phyloP scores from a whole-genome alignment of 202 grass and related monocot genomes.

The Schoenoplectus triqueter region DNA sequence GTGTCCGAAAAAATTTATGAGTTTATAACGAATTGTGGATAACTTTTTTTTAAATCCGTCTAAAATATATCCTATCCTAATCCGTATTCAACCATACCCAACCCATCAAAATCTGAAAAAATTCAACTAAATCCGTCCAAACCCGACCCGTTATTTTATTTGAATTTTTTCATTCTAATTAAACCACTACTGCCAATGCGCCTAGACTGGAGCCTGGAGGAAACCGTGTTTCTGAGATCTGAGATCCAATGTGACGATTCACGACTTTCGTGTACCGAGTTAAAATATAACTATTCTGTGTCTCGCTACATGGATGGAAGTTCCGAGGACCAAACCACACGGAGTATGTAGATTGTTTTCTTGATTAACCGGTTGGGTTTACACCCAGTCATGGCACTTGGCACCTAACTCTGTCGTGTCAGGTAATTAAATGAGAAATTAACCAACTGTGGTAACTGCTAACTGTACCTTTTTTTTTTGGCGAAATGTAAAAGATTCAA shows the following conservation, averaged over 20 bases:
- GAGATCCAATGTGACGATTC: background rate
- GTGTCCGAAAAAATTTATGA: too few species aligned
- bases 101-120: too few species aligned
- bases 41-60: too few species aligned
- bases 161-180: too few species aligned
- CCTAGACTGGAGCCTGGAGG: background rate
- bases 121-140: too few species aligned
- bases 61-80: too few species aligned
- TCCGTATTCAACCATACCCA: too few species aligned
- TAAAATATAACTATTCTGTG: rapidly evolving
- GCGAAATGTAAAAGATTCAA: too few species aligned
- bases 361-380: background rate
- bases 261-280: background rate
- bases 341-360: background rate
- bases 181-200: too few species aligned
- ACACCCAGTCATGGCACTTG: background rate
- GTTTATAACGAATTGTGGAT: too few species aligned
- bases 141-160: too few species aligned
- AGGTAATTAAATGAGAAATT: background rate
- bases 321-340: background rate
- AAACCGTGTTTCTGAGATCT: slow-evolving; percentile 4
- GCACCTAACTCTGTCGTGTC: background rate
- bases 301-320: background rate
- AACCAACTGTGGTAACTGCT: background rate
- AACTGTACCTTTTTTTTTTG: too few species aligned